phyloP scores from a whole-genome alignment of 768 basidiomycete genomes.

The Wakefieldia striispora region DNA sequence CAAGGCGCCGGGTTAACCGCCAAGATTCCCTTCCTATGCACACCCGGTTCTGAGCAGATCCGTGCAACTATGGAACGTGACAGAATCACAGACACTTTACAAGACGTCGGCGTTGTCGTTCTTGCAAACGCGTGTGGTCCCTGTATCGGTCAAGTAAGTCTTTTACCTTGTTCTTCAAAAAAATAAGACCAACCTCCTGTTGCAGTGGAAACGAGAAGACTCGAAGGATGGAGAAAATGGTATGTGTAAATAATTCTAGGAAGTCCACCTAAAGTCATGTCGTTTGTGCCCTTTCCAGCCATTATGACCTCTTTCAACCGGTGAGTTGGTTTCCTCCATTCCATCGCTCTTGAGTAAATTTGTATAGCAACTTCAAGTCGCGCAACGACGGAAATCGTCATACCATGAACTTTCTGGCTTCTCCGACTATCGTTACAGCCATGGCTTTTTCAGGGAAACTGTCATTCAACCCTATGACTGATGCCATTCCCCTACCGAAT shows the following conservation, averaged over 20 bases:
- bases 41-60: conserved; percentile 93
- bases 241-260: conserved; percentile 32
- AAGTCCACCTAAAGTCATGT: conserved; percentile 5
- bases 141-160: conserved; percentile 87
- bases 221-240: conserved; percentile 89
- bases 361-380: conserved; percentile 75
- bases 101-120: conserved; percentile 91
- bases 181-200: conserved; percentile 6
- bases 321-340: conserved; percentile 35
- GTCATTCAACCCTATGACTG: conserved; percentile 90
- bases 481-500: conserved; percentile 61
- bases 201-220: conserved; percentile 89
- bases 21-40: conserved; percentile 85
- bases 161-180: neutral
- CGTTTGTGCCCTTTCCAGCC: conserved; percentile 43
- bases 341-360: neutral
- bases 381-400: conserved; percentile 93
- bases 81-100: conserved; percentile 72
- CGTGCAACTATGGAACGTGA: conserved; percentile 97
- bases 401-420: conserved; percentile 98
- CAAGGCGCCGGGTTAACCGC: conserved; percentile 76
- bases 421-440: conserved; percentile 95
- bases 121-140: conserved; percentile 98
- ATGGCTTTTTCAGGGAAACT: conserved; percentile 95
- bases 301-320: conserved; percentile 98